Base-by-base conservation (phyloP, 805 yeast genomes). In the Ogataea ganodermae region DNA sequence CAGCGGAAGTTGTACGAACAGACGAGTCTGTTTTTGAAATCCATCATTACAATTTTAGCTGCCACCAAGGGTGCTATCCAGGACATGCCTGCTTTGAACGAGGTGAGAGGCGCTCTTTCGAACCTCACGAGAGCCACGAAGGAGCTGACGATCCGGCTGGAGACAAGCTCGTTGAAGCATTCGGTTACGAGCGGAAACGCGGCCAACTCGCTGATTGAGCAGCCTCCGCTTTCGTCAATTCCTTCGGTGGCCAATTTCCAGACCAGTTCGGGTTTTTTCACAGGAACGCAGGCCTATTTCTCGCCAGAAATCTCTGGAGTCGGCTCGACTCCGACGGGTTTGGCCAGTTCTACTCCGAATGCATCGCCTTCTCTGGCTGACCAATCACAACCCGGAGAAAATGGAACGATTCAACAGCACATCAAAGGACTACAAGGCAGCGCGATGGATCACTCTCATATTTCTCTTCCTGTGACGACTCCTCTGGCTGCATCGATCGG, bases 121-220 rank as follows among this genome's bases (percentile, higher is more conserved):
- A 79, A 82, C 30, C 71, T 92, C 49, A 91, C 97, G 0, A 82
- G 89, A 54, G 86, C 91, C 3, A 89, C 97, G 3, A 92, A 92
- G 60, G 98, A 92, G 60, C 86, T 92, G 13, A 90, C 97, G 0
- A 83, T 89, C n/a, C 74, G 88, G 56, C 69, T 91, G 35, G 97
- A 91, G 62, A 73, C 77, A 33, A 80, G 86, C 49, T 72, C 84
- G 14, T 79, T 67, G 50, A 67, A 67, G 32, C 60, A 60, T 16
- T 50, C 61, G 8, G 64, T 62, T 38, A 57, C 60, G 6, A 60
- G 53, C 43, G 48, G 50, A 13, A 45, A 56, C 7, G 43, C 60
- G 1, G 32, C 56, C 7, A 50, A 46, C 18, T 53, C 46, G 18
- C 40, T 54, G 21, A 50, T 55, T 23, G 68, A 65, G 28, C 70